Base-by-base conservation (phyloP, 2,329 filamentous ascomycete species). In the Claviceps spartinae region DNA sequence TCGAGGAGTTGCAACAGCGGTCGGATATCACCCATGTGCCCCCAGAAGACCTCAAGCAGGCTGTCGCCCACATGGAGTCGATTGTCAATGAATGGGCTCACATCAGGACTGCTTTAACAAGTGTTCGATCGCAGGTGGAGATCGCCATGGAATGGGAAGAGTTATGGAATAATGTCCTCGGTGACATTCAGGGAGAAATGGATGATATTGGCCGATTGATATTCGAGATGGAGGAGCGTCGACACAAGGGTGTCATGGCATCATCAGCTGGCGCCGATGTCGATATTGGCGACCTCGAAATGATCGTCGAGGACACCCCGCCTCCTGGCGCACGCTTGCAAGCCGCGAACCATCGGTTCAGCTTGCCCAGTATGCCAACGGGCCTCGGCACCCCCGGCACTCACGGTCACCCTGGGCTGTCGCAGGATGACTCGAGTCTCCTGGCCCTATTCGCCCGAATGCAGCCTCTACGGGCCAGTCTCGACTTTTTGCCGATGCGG, bases 141-240 rank as follows among this genome's bases (percentile, higher is more conserved):
- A 82, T 95, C 54, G 93, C 93, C 47, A 95, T 97, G 89, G 93
- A 98, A 64, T 98, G 91, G 91, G 90, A 96, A 66, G 90, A 97
- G 69, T 75, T 98, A 38, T 97, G 93, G 91, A 88, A 88, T 60
- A 88, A 79, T 57, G 91, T 97, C 3, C 74, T 98, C 2, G 91
- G 90, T 45, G 91, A 97, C 64, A 95, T 97, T 55, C 87, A 90
- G 50, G 82, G 84, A 56, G 93, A 98, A 69, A 83, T 81, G 68
- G 86, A 93, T 57, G 83, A 85, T 45, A 74, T 95, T 16, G 81
- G 79, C 61, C 78, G 86, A 41, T 72, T 95, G 47, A 87, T 97
- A 34, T 97, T 97, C 62, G 90, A 97, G 67, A 95, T 97, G 89
- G 93, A 98, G 66, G 93, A 97, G 69, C 85, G 89, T 57, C 79